These are phyloP conservation scores for Inga leiocalycina DNA, from an alignment of 306 rosid species.

Conservation along the genomic window DNA sequence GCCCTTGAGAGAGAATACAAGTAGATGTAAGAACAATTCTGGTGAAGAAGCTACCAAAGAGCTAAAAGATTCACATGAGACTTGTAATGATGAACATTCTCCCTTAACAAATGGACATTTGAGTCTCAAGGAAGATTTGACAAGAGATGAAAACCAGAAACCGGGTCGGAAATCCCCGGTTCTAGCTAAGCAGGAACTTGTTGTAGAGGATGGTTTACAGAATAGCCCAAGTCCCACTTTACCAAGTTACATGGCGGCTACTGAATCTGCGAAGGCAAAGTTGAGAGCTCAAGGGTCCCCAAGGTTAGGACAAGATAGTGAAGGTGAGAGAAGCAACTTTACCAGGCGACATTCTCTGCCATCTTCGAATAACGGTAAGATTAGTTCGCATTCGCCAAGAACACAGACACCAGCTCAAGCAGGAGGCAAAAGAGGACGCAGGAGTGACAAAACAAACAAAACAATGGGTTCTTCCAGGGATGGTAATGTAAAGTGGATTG, in stretches of 20 bases:
- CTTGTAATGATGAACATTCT: slow-evolving; percentile 42
- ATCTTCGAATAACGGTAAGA: slow-evolving; percentile 55
- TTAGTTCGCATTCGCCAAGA: slow-evolving; percentile 75
- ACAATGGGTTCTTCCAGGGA: slow-evolving; percentile 47
- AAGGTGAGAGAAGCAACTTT: slow-evolving; percentile 47
- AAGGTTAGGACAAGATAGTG: slow-evolving; percentile 57
- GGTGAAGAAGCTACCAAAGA: slow-evolving; percentile 42
- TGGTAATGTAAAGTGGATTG: slow-evolving; percentile 31
- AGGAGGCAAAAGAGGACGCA: slow-evolving; percentile 61
- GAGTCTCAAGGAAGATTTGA: slow-evolving; percentile 49
- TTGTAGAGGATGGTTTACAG: slow-evolving; percentile 57
- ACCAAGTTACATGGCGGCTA: slow-evolving; percentile 91
- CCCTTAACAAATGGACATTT: slow-evolving; percentile 49
- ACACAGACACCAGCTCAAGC: slow-evolving; percentile 64
- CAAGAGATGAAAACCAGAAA: slow-evolving; percentile 53
- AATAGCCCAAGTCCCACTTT: slow-evolving; percentile 55
- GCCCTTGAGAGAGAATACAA: slow-evolving; percentile 44
- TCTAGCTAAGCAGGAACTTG: slow-evolving; percentile 57
- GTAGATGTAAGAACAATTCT: slow-evolving; percentile 35
- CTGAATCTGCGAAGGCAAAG: slow-evolving; percentile 91
- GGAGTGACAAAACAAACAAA: slow-evolving; percentile 30
- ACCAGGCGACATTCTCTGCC: slow-evolving; percentile 74
- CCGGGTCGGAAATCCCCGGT: slow-evolving; percentile 47
- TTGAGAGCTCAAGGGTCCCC: slow-evolving; percentile 78
- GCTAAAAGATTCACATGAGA: slow-evolving; percentile 41